Evolutionary conservation across 495 filamentous ascomycete genomes (phyloP).

Genomic region (Evernia prunastri): DNA sequence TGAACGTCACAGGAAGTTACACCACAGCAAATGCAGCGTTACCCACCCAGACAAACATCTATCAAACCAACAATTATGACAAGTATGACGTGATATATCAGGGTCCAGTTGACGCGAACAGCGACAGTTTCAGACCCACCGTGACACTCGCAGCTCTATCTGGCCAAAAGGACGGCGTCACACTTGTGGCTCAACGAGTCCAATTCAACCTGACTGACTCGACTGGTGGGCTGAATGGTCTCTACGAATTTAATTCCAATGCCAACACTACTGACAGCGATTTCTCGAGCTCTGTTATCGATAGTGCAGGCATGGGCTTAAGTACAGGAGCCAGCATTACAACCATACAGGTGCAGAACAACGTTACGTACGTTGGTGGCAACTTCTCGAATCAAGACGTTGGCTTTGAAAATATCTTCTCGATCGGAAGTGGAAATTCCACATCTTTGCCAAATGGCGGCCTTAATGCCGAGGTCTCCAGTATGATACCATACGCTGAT

Average conservation of each 20-base stretch:
- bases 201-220: constrained; percentile 66
- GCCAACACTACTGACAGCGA: constrained; percentile 52
- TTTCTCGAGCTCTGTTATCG: constrained; percentile 64
- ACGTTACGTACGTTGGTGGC: constrained; percentile 68
- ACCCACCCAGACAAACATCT: constrained; percentile 48
- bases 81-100: constrained; percentile 90
- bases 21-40: constrained; percentile 38
- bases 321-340: constrained; percentile 57
- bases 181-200: constrained; percentile 79
- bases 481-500: constrained; percentile 58
- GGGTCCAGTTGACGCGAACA: constrained; percentile 72
- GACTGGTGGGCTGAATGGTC: constrained; percentile 71
- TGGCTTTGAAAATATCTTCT: constrained; percentile 65
- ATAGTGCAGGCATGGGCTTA: constrained; percentile 65
- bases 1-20: constrained; percentile 72
- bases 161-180: constrained; percentile 57
- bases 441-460: constrained; percentile 60
- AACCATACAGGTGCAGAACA: constrained; percentile 51
- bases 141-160: constrained; percentile 68
- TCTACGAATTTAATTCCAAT: constrained; percentile 82
- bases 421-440: constrained; percentile 57
- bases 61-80: constrained; percentile 86
- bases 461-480: constrained; percentile 69
- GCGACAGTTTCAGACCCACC: constrained; percentile 66
- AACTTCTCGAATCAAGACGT: constrained; percentile 61